Evolutionary conservation across 768 basidiomycete genomes (phyloP).

Genomic region (Mycena venus): DNA sequence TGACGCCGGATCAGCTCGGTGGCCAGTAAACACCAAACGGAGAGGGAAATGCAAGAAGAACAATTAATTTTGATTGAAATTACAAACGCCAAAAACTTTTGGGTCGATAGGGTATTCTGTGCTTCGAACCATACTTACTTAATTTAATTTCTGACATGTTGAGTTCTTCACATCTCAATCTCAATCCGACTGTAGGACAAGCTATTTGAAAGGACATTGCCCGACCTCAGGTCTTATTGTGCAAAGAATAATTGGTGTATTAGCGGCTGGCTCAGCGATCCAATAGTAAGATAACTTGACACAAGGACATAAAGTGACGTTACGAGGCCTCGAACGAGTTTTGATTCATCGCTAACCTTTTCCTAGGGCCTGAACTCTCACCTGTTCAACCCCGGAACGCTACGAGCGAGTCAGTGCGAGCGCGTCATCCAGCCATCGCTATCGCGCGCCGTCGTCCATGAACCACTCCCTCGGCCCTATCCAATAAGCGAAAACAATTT

Average conservation of each 20-base stretch:
- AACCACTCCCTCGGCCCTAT: no score
- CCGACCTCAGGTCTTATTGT: background rate
- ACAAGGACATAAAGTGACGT: background rate
- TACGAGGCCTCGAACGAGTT: no score
- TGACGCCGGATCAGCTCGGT: conserved; percentile 3
- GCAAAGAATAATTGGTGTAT: background rate
- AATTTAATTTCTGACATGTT: background rate
- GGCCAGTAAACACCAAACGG: background rate
- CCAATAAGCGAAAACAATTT: no score
- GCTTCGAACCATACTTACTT: background rate
- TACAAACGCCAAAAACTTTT: background rate
- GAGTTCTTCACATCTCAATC: background rate
- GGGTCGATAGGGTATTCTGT: background rate
- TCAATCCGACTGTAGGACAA: background rate
- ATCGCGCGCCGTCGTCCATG: no score
- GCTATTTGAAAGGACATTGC: background rate
- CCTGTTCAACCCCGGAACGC: no score
- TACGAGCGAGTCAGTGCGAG: no score
- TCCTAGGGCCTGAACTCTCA: no score
- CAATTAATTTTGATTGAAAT: background rate
- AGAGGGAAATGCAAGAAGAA: background rate
- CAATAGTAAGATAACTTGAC: background rate
- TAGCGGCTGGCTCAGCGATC: background rate
- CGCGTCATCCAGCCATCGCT: no score
- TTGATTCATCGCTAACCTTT: no score